These are phyloP conservation scores for Bjerkandera adusta DNA, from an alignment of 1,284 basidiomycete species.

Conservation along the genomic window DNA sequence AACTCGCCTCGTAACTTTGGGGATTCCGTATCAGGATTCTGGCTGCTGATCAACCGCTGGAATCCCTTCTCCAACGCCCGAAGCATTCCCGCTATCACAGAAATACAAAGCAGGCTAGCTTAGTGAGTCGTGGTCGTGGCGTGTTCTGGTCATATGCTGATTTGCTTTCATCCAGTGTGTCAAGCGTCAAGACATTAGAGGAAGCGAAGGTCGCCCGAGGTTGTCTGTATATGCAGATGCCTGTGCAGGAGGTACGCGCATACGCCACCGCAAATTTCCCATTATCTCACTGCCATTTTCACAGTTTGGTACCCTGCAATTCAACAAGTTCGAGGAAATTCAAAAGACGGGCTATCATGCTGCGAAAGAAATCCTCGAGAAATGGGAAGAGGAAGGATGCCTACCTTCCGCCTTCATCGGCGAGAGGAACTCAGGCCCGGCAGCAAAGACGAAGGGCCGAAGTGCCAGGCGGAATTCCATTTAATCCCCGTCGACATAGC, in stretches of 20 bases:
- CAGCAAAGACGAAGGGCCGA: conserved; percentile 64
- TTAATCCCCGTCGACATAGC: conserved; percentile 27
- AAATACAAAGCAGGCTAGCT: conserved; percentile 93
- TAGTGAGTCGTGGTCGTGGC: conserved; percentile 63
- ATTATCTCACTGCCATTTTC: conserved; percentile 15
- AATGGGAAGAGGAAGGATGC: conserved; percentile 81
- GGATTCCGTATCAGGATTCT: conserved; percentile 96
- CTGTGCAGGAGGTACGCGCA: conserved; percentile 76
- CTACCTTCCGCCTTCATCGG: conserved; percentile 73
- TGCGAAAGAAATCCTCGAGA: conserved; percentile 69
- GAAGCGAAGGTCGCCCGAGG: conserved; percentile 89
- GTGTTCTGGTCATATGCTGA: conserved; percentile 3
- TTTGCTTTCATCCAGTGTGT: conserved; percentile 60
- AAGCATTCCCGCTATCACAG: conserved; percentile 89
- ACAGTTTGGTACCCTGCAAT: conserved; percentile 79
- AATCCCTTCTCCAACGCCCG: conserved; percentile 86
- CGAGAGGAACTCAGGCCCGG: conserved; percentile 42
- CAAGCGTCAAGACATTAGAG: conserved; percentile 92
- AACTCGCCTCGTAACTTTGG: conserved; percentile 94
- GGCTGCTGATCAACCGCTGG: conserved; percentile 91
- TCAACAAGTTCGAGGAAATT: conserved; percentile 81
- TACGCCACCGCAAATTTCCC: background rate
- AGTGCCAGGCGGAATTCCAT: conserved; percentile 77
- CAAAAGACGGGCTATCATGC: conserved; percentile 81
- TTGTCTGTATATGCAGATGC: conserved; percentile 94